Evolutionary conservation across 2,329 filamentous ascomycete species (phyloP).

Genomic region (Claviceps arundinis): DNA sequence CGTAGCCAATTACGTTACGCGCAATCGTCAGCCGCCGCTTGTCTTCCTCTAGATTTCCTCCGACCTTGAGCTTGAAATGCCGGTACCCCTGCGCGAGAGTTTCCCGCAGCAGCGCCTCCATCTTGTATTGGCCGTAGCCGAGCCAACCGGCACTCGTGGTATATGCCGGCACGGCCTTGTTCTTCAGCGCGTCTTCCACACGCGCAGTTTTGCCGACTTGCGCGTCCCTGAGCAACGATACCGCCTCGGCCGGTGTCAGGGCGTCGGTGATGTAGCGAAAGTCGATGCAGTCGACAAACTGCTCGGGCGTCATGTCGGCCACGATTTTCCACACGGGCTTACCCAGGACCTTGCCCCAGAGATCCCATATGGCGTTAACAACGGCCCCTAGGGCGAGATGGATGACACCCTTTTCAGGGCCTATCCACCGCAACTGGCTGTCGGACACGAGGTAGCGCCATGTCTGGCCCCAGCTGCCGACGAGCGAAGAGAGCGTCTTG

Average conservation of each 20-base stretch:
- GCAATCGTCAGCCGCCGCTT: slow-evolving; percentile 58
- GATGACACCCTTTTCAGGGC: slow-evolving; percentile 86
- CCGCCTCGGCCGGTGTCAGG: slow-evolving; percentile 73
- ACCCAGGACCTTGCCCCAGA: slow-evolving; percentile 77
- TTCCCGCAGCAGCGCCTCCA: slow-evolving; percentile 60
- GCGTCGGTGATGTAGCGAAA: slow-evolving; percentile 92
- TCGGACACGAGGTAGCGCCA: slow-evolving; percentile 89
- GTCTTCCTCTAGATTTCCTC: slow-evolving; percentile 59
- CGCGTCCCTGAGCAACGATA: slow-evolving; percentile 53
- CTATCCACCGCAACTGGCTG: slow-evolving; percentile 85
- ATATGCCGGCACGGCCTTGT: slow-evolving; percentile 73
- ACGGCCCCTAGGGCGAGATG: slow-evolving; percentile 82
- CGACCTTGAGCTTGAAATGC: slow-evolving; percentile 89
- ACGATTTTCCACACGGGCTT: slow-evolving; percentile 90
- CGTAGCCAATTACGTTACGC: slow-evolving; percentile 67
- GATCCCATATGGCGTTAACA: slow-evolving; percentile 85
- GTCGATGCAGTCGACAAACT: slow-evolving; percentile 79
- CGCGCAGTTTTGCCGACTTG: slow-evolving; percentile 57
- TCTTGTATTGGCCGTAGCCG: slow-evolving; percentile 81
- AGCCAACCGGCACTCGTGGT: slow-evolving; percentile 86
- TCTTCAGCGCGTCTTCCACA: slow-evolving; percentile 59
- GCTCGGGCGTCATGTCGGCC: slow-evolving; percentile 77
- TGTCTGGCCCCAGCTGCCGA: slow-evolving; percentile 71
- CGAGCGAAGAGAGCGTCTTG: slow-evolving; percentile 63
- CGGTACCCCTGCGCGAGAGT: slow-evolving; percentile 64